Percentiles rank a stretch among this genome's conserved stretches.
Conservation (phyloP, 805 yeast genomes). For the Cephaloascus fragrans region DNA sequence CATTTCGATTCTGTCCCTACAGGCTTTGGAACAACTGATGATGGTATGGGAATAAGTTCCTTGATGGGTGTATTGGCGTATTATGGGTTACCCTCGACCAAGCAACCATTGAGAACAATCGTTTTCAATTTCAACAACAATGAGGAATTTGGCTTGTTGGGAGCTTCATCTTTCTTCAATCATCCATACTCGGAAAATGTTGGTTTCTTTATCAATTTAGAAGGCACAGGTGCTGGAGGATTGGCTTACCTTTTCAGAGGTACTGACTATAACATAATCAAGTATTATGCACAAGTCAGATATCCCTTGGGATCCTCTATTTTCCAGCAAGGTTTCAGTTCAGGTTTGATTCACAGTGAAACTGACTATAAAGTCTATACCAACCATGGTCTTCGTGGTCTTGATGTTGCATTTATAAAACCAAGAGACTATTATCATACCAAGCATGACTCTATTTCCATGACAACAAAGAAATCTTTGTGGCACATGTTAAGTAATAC, state of each 20-base stretch:
- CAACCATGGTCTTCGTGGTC: conserved; percentile 64
- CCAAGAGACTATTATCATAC: conserved; percentile 86
- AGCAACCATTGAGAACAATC: conserved; percentile 61
- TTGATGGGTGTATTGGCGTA: conserved; percentile 60
- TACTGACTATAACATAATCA: conserved; percentile 66
- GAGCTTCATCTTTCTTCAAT: conserved; percentile 63
- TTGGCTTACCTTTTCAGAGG: conserved; percentile 75
- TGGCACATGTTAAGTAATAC: conserved; percentile 81
- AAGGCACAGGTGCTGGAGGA: conserved; percentile 92
- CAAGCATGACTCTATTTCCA: conserved; percentile 53
- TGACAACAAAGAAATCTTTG: conserved; percentile 56
- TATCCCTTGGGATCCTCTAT: conserved; percentile 73
- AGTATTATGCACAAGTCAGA: conserved; percentile 42
- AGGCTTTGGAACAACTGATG: conserved; percentile 83
- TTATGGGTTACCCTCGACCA: conserved; percentile 12
- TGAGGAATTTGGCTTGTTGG: conserved; percentile 82
- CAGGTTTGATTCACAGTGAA: conserved; percentile 63
- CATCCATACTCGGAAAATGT: conserved; percentile 66
- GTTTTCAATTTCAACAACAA: conserved; percentile 82
- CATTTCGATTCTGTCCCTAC: conserved; percentile 89
- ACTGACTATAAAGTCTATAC: conserved; percentile 76
- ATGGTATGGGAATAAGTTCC: conserved; percentile 82
- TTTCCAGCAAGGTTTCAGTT: conserved; percentile 77
- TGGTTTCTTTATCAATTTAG: conserved; percentile 65
- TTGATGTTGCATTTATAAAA: conserved; percentile 82